Percentiles rank a stretch among this genome's conserved stretches.
These are phyloP conservation scores for Globisporangium barbulae DNA, from an alignment of 352 stramenopile species.

Conservation along the genomic window DNA sequence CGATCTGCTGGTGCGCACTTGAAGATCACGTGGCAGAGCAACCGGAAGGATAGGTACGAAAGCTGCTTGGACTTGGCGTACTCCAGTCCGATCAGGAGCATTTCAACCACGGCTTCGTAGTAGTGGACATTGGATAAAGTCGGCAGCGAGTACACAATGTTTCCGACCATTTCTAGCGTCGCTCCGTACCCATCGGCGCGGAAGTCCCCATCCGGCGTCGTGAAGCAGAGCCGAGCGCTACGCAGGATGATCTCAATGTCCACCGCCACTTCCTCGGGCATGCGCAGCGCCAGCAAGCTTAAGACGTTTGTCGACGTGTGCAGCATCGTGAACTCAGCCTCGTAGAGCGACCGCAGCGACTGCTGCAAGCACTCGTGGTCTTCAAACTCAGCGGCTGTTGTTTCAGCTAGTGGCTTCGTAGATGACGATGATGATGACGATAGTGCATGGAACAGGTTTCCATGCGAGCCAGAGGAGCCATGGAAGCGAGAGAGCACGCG, in stretches of 20 bases:
- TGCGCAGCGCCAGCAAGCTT: conserved; percentile 51
- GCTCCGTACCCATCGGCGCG: conserved; percentile 56
- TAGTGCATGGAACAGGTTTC: conserved; percentile 56
- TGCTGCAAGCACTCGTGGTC: conserved; percentile 33
- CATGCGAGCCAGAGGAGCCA: conserved; percentile 36
- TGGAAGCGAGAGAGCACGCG: conserved; percentile 74
- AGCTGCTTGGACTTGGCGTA: conserved; percentile 54
- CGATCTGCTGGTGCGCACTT: conserved; percentile 38
- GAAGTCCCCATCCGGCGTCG: conserved; percentile 63
- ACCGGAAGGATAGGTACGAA: conserved; percentile 56
- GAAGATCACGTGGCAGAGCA: conserved; percentile 65
- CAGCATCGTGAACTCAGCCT: conserved; percentile 57
- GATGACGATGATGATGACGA: conserved; percentile 26
- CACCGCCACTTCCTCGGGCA: conserved; percentile 33
- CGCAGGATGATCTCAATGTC: conserved; percentile 36
- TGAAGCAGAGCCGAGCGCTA: conserved; percentile 42
- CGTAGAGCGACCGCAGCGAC: conserved; percentile 50
- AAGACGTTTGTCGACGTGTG: conserved; percentile 55
- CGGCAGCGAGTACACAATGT: conserved; percentile 31
- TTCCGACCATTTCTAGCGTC: conserved; percentile 65
- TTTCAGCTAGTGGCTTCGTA: conserved; percentile 2
- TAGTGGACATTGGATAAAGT: conserved; percentile 7
- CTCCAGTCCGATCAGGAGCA: conserved; percentile 57
- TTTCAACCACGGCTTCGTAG: conserved; percentile 35
- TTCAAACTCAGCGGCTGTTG: conserved; percentile 7